These are phyloP conservation scores for Hippophae rhamnoides DNA, from an alignment of 306 rosid species.

Conservation along the genomic window DNA sequence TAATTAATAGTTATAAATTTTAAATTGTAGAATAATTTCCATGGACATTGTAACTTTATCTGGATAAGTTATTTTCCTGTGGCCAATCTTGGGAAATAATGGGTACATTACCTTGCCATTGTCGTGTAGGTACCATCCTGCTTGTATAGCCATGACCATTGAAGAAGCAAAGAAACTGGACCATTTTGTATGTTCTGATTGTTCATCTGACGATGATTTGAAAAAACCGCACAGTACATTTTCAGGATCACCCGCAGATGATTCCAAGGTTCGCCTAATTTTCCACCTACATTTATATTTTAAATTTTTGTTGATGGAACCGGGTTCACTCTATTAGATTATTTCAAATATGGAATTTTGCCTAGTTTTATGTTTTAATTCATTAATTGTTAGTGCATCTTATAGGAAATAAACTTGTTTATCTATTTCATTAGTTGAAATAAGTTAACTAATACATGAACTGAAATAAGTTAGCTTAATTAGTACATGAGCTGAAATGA, in stretches of 20 bases:
- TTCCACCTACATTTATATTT: constrained; percentile 1
- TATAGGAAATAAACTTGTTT: no score
- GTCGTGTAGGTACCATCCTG: constrained; percentile 84
- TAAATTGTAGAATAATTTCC: no score
- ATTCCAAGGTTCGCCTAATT: constrained; percentile 49
- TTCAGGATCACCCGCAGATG: constrained; percentile 44
- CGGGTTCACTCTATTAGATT: background rate
- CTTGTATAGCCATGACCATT: constrained; percentile 80
- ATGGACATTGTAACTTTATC: no score
- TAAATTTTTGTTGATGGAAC: background rate
- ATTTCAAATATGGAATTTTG: background rate
- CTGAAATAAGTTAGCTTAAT: no score
- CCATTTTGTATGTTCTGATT: constrained; percentile 75
- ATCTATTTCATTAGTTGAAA: no score
- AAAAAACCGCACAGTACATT: constrained; percentile 42
- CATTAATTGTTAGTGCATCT: no score
- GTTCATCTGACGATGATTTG: constrained; percentile 57
- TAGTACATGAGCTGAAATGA: no score
- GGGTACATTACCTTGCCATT: constrained; percentile 4
- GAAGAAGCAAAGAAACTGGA: constrained; percentile 80
- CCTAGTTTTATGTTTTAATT: no score
- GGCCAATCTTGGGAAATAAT: background rate
- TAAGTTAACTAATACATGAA: no score
- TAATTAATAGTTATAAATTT: no score
- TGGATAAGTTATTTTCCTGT: no score